Conservation (phyloP, 495 filamentous ascomycete species). For the Neurospora sp. region DNA sequence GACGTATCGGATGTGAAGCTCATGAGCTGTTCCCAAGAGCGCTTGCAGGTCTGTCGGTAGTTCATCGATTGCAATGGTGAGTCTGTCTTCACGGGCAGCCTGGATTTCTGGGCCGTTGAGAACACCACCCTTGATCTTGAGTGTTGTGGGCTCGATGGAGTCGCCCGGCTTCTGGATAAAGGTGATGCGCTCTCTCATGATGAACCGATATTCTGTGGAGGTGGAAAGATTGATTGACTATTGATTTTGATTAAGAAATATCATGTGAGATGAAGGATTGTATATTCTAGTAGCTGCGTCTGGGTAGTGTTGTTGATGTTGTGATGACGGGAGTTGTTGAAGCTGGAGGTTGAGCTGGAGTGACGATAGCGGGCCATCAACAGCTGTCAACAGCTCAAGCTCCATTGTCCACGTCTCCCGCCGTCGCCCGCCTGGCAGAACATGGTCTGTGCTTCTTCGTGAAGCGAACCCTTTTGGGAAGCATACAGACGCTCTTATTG, state of each 20-base stretch:
- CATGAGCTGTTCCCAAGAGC: conserved; percentile 55
- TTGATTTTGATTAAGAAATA: not conserved
- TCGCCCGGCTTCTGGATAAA: conserved; percentile 57
- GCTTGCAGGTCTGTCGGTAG: conserved; percentile 58
- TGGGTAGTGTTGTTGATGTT: not conserved
- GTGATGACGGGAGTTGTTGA: not conserved
- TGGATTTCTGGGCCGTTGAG: conserved; percentile 47
- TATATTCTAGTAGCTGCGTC: not conserved
- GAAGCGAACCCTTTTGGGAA: not conserved
- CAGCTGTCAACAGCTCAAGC: conserved; percentile 1
- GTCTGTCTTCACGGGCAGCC: conserved; percentile 68
- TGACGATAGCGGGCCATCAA: not conserved
- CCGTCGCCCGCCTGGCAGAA: not conserved
- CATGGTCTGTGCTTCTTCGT: not conserved
- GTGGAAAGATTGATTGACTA: not conserved
- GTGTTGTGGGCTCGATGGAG: conserved; percentile 49
- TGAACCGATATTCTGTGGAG: not conserved
- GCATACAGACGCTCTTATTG: conserved; percentile 3
- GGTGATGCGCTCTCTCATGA: conserved; percentile 81
- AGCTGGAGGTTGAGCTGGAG: not conserved
- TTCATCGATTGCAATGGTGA: conserved; percentile 65
- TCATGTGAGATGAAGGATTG: not conserved
- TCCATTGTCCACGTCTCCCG: not conserved
- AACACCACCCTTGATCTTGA: conserved; percentile 38
- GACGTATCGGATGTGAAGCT: conserved; percentile 76